Base-by-base conservation (phyloP, 352 stramenopile species). In the Globisporangium viniferum region DNA sequence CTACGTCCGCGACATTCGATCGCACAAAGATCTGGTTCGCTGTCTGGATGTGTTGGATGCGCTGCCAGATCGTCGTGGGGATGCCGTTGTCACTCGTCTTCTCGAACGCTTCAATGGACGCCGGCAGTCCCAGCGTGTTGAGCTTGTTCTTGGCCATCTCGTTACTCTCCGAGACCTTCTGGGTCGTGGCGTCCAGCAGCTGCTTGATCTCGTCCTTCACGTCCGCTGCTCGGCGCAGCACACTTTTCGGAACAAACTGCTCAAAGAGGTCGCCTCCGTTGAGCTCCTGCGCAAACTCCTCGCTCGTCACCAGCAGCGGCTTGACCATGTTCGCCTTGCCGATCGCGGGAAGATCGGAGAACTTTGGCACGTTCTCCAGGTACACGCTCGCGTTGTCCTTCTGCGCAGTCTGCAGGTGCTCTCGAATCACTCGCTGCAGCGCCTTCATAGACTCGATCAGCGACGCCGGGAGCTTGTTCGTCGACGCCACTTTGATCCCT, bases 381-480 rank as follows among this genome's bases (percentile, higher is more conserved):
- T 94, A 94, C 61, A 94, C 85, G 55, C 81, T 92, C 33, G 81
- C 78, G 72, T 94, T 94, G 71, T 94, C 87, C 75, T 93, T 93
- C 49, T 72, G 79, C 22, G 87, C 87, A 8, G 67, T 75, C 22
- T 79, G 73, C 14, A 92, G 79, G 27, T 80, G 69, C 39, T 93
- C 83, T 48, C 78, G 75, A 5, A 91, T 70, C 33, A 91, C 77
- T 12, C 73, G 71, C 64, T 92, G 80, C 62, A 92, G 67, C 24
- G 82, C 70, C 44, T 79, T 75, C 27, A 80, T 73, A 24, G 84
- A 92, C 68, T 89, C 72, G 22, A 82, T 67, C 20, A 92, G 70
- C 61, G 80, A 79, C 33, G 58, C 59, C 1, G 85, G 85, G n/a
- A 91, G 72, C 35, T 89, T 86, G 67, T 87, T 90, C 44, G 88